Percentiles rank a stretch among this genome's conserved stretches.
These are phyloP conservation scores for Ganoderma lingzhi DNA, from an alignment of 1,284 basidiomycete species.

Conservation along the genomic window DNA sequence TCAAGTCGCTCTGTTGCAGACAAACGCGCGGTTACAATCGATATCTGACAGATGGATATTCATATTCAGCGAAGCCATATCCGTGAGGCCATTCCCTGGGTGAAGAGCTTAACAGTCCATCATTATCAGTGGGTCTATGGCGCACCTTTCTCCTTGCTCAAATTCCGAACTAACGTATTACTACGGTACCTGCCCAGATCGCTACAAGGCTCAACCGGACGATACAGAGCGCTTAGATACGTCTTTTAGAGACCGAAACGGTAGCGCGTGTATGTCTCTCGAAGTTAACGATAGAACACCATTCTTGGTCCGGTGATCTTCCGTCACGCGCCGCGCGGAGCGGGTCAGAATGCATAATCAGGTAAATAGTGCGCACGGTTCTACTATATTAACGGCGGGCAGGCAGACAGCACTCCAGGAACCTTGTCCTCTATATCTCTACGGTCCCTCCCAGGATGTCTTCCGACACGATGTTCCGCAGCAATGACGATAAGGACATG, in stretches of 20 bases:
- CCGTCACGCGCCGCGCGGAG: neutral
- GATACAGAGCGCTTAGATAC: constrained; percentile 2
- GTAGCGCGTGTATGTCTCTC: neutral
- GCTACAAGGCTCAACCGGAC: neutral
- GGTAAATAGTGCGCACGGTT: neutral
- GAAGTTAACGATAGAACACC: neutral
- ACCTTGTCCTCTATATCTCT: neutral
- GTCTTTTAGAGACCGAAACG: neutral
- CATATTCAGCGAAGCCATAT: neutral
- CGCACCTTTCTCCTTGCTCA: neutral
- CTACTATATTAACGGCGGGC: constrained; percentile 10
- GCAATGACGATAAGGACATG: constrained; percentile 29
- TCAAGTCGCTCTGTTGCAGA: neutral
- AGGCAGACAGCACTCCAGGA: neutral
- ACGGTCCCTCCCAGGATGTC: constrained; percentile 22
- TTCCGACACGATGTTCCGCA: constrained; percentile 22
- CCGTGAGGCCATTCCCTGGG: neutral
- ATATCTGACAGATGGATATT: neutral
- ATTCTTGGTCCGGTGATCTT: neutral
- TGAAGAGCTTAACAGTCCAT: neutral
- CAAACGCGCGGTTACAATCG: neutral
- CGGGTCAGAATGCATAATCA: neutral
- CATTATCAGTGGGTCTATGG: neutral
- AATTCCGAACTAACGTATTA: neutral
- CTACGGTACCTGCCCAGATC: neutral